Evolutionary conservation across 1,139 yeast species (phyloP).

Genomic region (Suhomyces ambrosiae): DNA sequence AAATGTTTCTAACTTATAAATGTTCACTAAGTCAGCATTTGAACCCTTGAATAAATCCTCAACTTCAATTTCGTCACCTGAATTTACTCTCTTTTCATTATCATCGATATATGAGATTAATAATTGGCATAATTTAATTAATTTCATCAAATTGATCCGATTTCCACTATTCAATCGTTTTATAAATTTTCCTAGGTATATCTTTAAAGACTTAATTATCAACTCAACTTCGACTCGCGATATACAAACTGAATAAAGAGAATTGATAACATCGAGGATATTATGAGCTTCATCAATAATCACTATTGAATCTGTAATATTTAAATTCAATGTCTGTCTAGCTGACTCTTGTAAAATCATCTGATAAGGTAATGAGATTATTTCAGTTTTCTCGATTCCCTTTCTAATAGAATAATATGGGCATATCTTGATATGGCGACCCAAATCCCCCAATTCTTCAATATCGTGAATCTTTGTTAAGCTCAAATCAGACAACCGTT

Average conservation of each 20-base stretch:
- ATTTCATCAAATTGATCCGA: slow-evolving; percentile 66
- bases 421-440: slow-evolving; percentile 60
- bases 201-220: slow-evolving; percentile 49
- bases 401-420: slow-evolving; percentile 80
- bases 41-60: slow-evolving; percentile 56
- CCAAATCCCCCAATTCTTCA: slow-evolving; percentile 72
- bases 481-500: slow-evolving; percentile 59
- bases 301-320: slow-evolving; percentile 65
- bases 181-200: slow-evolving; percentile 62
- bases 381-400: slow-evolving; percentile 62
- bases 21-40: slow-evolving; percentile 72
- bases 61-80: slow-evolving; percentile 58
- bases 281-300: slow-evolving; percentile 95
- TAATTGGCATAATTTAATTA: slow-evolving; percentile 57
- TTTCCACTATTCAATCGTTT: slow-evolving; percentile 72
- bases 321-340: slow-evolving; percentile 59
- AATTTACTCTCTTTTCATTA: slow-evolving; percentile 28
- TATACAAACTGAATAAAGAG: slow-evolving; percentile 66
- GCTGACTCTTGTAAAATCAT: slow-evolving; percentile 67
- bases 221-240: slow-evolving; percentile 49
- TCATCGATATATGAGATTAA: slow-evolving; percentile 48
- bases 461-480: slow-evolving; percentile 74
- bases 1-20: slow-evolving; percentile 67
- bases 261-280: slow-evolving; percentile 71
- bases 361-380: slow-evolving; percentile 86